Percentiles rank a stretch among this genome's conserved stretches.
Conservation (phyloP, 163 green algal species). For the Scenedesmus sp. region DNA sequence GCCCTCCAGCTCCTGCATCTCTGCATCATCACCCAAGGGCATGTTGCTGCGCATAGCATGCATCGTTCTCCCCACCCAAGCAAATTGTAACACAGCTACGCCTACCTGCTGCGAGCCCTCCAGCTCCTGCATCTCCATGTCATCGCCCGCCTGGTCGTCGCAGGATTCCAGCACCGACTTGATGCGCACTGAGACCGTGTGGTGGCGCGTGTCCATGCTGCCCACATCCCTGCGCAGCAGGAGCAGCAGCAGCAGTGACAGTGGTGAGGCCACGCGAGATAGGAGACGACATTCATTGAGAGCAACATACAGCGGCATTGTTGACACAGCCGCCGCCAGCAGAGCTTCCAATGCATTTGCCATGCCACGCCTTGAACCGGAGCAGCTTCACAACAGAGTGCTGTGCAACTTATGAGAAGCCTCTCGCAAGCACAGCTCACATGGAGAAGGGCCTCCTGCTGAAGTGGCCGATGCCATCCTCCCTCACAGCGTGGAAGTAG, state of each 20-base stretch:
- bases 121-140: constrained; percentile 55
- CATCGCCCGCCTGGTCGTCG: constrained; percentile 16
- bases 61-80: neutral
- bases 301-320: neutral
- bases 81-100: neutral
- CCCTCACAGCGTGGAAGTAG: constrained; percentile 69
- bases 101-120: constrained; percentile 50
- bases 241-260: neutral
- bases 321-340: no score
- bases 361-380: neutral
- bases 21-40: constrained; percentile 12
- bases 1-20: constrained; percentile 55
- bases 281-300: neutral
- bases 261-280: neutral
- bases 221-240: constrained; percentile 69
- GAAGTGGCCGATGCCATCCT: constrained; percentile 71
- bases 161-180: constrained; percentile 72
- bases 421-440: constrained; percentile 24
- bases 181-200: constrained; percentile 73
- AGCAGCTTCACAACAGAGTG: neutral
- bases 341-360: no score
- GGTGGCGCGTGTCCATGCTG: constrained; percentile 71
- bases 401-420: neutral
- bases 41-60: no score
- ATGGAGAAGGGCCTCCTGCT: constrained; percentile 78